Base-by-base conservation (phyloP, 805 yeast genomes). In the Isabelozyma rhagii region DNA sequence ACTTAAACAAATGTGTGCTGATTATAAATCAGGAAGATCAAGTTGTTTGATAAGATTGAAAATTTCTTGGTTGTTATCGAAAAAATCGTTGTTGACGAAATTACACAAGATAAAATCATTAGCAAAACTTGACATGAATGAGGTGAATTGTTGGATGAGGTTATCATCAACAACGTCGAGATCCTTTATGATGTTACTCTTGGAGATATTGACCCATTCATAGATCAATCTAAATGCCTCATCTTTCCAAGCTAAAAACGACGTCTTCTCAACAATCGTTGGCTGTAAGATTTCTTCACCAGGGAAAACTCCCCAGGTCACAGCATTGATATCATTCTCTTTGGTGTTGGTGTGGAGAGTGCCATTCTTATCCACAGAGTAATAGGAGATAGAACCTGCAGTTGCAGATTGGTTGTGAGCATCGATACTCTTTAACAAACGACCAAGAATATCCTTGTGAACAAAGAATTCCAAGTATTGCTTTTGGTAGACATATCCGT, bases 261-360 rank as follows among this genome's bases (percentile, higher is more conserved):
- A 89, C 39, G 85, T 83, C 61, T 84, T 86, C 66, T 93, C 98
- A 17, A 93, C 97, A 64, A 93, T 90, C 0, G 98, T 93, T 47
- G 98, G 97, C 72, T 93, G 98, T 55, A 89, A 78, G 47, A 93
- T 87, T 71, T 93, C 97, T 62, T 86, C 87, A 39, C 97, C 97
- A 27, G 98, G 97, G 82, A 89, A 91, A 48, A 92, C 90, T 55
- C 98, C 98, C 98, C 98, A 93, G 15, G 98, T 93, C 49, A 93
- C 97, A 8, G 98, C 97, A 63, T 89, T 92, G 55, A 96, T 91
- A 53, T 83, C 87, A 38, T 84, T 89, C 43, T 81, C 84, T 21
- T 79, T 79, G 44, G 90, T 83, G 67, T 92, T 92, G 45, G 96
- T 81, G 15, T 64, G 54, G 47, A 91, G 72, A 41, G 81, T 82